Evolutionary conservation across 2,329 filamentous ascomycete species (phyloP).

Genomic region (Cordyceps cateniannulata): DNA sequence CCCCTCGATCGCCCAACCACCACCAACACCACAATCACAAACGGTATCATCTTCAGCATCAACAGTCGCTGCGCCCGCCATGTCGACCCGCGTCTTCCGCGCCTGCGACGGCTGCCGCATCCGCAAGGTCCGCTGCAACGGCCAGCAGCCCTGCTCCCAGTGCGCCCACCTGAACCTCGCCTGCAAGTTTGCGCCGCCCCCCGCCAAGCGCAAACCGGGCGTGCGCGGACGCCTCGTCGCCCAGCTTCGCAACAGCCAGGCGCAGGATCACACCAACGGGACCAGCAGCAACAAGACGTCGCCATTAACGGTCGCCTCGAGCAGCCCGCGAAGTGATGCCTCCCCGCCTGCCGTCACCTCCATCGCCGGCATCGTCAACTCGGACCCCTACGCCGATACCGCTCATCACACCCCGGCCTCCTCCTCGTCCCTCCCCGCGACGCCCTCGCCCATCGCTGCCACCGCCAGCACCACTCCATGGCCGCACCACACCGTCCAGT

Average conservation of each 20-base stretch:
- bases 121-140: slow-evolving; percentile 32
- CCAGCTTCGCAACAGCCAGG: slow-evolving; percentile 24
- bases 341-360: slow-evolving; percentile 19
- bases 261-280: background rate
- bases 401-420: background rate
- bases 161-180: slow-evolving; percentile 29
- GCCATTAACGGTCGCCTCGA: background rate
- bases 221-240: slow-evolving; percentile 29
- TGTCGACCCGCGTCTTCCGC: slow-evolving; percentile 14
- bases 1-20: background rate
- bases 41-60: background rate
- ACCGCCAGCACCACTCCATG: slow-evolving; percentile 4
- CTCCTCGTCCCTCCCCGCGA: background rate
- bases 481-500: slow-evolving; percentile 22
- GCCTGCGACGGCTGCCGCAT: slow-evolving; percentile 33
- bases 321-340: background rate
- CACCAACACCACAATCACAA: background rate
- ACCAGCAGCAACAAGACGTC: slow-evolving; percentile 2
- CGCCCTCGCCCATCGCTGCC: background rate
- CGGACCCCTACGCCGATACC: background rate
- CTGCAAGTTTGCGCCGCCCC: slow-evolving; percentile 27
- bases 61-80: background rate
- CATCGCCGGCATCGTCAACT: slow-evolving; percentile 22
- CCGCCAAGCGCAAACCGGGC: slow-evolving; percentile 28
- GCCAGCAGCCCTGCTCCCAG: slow-evolving; percentile 28